Evolutionary conservation across 1,284 basidiomycete species (phyloP).

Genomic region (Tausonia pullulans): DNA sequence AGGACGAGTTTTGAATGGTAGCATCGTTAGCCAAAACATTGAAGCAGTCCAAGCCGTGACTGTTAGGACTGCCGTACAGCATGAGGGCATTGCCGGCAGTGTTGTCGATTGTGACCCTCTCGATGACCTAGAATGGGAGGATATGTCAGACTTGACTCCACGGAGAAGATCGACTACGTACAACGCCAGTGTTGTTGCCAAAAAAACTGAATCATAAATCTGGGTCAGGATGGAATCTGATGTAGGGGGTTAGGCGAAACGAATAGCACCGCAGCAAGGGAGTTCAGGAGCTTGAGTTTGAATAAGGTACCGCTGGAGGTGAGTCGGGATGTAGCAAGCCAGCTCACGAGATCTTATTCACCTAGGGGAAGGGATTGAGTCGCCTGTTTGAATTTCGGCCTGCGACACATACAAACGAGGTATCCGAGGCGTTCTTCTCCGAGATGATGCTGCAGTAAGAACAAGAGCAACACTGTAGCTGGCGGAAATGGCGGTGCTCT

Average conservation of each 20-base stretch:
- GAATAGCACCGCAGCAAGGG: not conserved
- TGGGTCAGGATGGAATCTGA: not conserved
- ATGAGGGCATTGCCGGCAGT: conserved; percentile 10
- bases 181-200: conserved; percentile 11
- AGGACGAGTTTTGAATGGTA: conserved; percentile 14
- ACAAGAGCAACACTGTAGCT: too few species aligned
- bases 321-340: not conserved
- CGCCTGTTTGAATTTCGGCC: too few species aligned
- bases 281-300: conserved; percentile 14
- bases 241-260: too few species aligned
- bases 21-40: conserved; percentile 13
- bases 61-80: not conserved
- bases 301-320: conserved; percentile 16
- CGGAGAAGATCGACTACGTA: too few species aligned
- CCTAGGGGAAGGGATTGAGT: too few species aligned
- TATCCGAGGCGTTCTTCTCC: too few species aligned
- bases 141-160: too few species aligned
- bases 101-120: conserved; percentile 17
- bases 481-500: too few species aligned
- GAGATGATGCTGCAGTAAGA: too few species aligned
- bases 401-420: too few species aligned
- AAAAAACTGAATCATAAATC: conserved; percentile 2
- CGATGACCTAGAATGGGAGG: too few species aligned
- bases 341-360: too few species aligned
- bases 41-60: conserved; percentile 17